Conservation (phyloP, 208 protist species). For the Phytomonas francai region DNA sequence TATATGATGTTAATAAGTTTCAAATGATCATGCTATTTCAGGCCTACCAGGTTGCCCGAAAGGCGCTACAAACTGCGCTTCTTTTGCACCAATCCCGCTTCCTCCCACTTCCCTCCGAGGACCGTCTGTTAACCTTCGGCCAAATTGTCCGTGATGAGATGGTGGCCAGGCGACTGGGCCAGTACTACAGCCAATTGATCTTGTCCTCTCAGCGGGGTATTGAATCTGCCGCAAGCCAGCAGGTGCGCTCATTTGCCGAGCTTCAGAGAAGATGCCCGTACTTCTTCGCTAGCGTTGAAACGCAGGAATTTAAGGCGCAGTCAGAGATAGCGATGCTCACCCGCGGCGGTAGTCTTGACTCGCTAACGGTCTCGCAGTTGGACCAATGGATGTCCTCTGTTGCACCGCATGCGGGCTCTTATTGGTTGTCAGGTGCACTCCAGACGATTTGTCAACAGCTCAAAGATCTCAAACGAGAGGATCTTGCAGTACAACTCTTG, state of each 20-base stretch:
- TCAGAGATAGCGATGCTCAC: slow-evolving; percentile 57
- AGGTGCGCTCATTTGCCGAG: slow-evolving; percentile 29
- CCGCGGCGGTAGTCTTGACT: slow-evolving; percentile 26
- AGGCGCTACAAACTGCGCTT: slow-evolving; percentile 49
- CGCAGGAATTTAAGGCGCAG: slow-evolving; percentile 52
- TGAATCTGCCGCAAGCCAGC: slow-evolving; percentile 25
- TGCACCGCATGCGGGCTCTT: slow-evolving; percentile 42
- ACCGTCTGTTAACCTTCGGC: slow-evolving; percentile 50
- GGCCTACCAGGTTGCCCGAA: slow-evolving; percentile 33
- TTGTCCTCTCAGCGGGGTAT: slow-evolving; percentile 39
- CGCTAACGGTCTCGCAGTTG: slow-evolving; percentile 40
- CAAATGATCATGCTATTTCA: slow-evolving; percentile 31
- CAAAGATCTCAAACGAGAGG: slow-evolving; percentile 51
- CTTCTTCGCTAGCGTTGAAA: slow-evolving; percentile 67
- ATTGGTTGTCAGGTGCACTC: slow-evolving; percentile 75
- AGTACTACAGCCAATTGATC: slow-evolving; percentile 46
- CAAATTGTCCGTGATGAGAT: slow-evolving; percentile 68
- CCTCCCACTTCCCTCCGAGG: slow-evolving; percentile 42
- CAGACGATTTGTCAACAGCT: slow-evolving; percentile 73
- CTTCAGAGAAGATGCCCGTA: slow-evolving; percentile 73
- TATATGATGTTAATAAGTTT: slow-evolving; percentile 37
- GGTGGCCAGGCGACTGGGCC: slow-evolving; percentile 54
- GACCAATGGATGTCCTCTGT: slow-evolving; percentile 56
- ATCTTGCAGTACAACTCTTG: slow-evolving; percentile 65
- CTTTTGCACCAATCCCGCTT: slow-evolving; percentile 45